phyloP scores from a whole-genome alignment of 352 stramenopile species.

The Globisporangium nodosum region DNA sequence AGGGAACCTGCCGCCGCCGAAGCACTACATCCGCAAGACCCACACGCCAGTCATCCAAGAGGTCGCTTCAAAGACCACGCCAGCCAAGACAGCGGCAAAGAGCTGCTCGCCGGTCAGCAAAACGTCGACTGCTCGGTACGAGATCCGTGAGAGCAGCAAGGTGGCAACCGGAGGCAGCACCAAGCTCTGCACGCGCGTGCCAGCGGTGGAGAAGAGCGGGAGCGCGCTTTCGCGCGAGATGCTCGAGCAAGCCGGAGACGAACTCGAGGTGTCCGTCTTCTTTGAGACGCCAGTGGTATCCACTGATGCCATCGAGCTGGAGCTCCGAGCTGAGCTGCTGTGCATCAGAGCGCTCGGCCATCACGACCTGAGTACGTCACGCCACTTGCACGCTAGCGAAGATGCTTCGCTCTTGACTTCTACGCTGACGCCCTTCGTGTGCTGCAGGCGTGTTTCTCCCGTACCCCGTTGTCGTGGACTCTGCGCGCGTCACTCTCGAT shows the following conservation, averaged over 20 bases:
- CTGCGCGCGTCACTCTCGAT: slow-evolving; percentile 32
- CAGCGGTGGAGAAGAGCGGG: slow-evolving; percentile 26
- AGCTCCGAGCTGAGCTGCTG: slow-evolving; percentile 45
- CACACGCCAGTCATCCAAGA: slow-evolving; percentile 72
- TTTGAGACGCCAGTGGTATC: slow-evolving; percentile 32
- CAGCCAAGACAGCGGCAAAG: background rate
- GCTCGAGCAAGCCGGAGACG: slow-evolving; percentile 25
- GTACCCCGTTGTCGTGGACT: slow-evolving; percentile 41
- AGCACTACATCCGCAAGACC: slow-evolving; percentile 77
- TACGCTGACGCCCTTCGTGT: background rate
- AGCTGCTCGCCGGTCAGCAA: slow-evolving; percentile 9
- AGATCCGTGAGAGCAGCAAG: slow-evolving; percentile 29
- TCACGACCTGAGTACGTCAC: slow-evolving; percentile 41
- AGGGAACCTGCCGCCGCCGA: slow-evolving; percentile 52
- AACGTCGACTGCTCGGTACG: slow-evolving; percentile 24
- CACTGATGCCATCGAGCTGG: slow-evolving; percentile 33
- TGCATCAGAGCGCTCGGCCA: slow-evolving; percentile 39
- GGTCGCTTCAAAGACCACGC: slow-evolving; percentile 16
- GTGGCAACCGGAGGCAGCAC: background rate
- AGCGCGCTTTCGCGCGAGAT: slow-evolving; percentile 38
- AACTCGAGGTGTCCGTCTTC: slow-evolving; percentile 28
- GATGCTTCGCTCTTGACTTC: background rate
- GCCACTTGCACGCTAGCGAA: background rate
- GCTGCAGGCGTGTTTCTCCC: slow-evolving; percentile 50
- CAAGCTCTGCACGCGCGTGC: slow-evolving; percentile 23